These are phyloP conservation scores for Candida pseudoglaebosa DNA, from an alignment of 805 yeast species.

Conservation along the genomic window DNA sequence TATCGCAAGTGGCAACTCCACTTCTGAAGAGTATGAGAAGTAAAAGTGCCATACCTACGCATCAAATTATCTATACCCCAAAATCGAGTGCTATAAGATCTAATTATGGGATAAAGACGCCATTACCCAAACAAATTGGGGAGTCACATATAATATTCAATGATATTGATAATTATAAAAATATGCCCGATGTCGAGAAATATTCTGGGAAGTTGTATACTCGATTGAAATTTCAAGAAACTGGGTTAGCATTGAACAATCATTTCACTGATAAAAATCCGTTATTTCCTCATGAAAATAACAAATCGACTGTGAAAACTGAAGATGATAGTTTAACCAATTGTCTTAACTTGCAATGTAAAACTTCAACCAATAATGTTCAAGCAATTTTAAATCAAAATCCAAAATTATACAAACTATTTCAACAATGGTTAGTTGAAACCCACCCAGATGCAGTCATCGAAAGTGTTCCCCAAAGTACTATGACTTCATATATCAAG, in stretches of 20 bases:
- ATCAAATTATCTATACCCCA: slow-evolving; percentile 69
- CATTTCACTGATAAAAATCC: slow-evolving; percentile 33
- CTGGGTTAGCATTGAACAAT: slow-evolving; percentile 48
- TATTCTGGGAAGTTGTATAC: slow-evolving; percentile 57
- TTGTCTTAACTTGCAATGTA: slow-evolving; percentile 28
- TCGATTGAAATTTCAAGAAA: slow-evolving; percentile 63
- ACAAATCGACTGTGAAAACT: slow-evolving; percentile 15
- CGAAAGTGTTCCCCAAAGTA: slow-evolving; percentile 16
- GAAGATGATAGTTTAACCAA: slow-evolving; percentile 26
- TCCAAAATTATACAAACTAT: slow-evolving; percentile 46
- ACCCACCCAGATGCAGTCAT: slow-evolving; percentile 41
- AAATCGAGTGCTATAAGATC: slow-evolving; percentile 59
- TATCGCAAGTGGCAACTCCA: slow-evolving; percentile 44
- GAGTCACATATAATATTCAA: slow-evolving; percentile 58
- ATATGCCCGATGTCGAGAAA: slow-evolving; percentile 69
- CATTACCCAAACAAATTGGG: slow-evolving; percentile 60
- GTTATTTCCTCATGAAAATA: slow-evolving; percentile 34
- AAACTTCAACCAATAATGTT: slow-evolving; percentile 25
- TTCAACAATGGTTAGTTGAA: slow-evolving; percentile 50
- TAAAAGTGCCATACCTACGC: slow-evolving; percentile 49
- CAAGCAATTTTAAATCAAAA: slow-evolving; percentile 36
- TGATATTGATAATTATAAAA: slow-evolving; percentile 62
- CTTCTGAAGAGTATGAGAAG: slow-evolving; percentile 29
- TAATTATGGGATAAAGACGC: slow-evolving; percentile 72
- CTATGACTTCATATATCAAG: slow-evolving; percentile 26